phyloP scores from a whole-genome alignment of 2,329 filamentous ascomycete species.

The Pleoardoris graminearum region DNA sequence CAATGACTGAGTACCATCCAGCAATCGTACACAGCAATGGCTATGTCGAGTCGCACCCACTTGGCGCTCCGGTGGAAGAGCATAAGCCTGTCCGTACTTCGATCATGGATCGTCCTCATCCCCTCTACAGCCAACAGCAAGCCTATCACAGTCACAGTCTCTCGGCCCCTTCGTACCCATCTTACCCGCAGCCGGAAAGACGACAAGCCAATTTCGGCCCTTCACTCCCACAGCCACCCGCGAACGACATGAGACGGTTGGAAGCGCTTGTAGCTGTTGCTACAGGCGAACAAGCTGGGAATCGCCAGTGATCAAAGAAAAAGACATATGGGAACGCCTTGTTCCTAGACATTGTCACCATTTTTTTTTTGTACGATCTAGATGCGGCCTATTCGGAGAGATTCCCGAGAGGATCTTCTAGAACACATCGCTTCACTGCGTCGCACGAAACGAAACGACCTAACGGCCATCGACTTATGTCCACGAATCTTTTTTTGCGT shows the following conservation, averaged over 20 bases:
- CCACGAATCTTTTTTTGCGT: slow-evolving; percentile 20
- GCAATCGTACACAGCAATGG: slow-evolving; percentile 57
- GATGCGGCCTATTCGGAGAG: too few relatives aligned
- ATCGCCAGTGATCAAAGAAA: slow-evolving; percentile 27
- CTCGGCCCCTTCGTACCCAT: slow-evolving; percentile 31
- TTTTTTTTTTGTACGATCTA: too few relatives aligned
- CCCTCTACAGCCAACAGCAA: slow-evolving; percentile 34
- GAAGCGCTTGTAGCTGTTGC: slow-evolving; percentile 68
- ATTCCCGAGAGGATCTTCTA: neutral
- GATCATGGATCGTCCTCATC: slow-evolving; percentile 44
- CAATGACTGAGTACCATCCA: slow-evolving; percentile 56
- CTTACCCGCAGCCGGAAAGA: slow-evolving; percentile 37
- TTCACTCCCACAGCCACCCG: slow-evolving; percentile 39
- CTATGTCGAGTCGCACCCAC: slow-evolving; percentile 50
- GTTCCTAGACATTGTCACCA: too few relatives aligned
- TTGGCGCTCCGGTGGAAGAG: slow-evolving; percentile 45
- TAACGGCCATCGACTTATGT: slow-evolving; percentile 14
- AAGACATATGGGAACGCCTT: neutral
- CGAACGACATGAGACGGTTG: slow-evolving; percentile 59
- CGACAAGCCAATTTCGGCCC: slow-evolving; percentile 36
- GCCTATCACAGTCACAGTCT: slow-evolving; percentile 36
- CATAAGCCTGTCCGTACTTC: slow-evolving; percentile 40
- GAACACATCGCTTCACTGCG: slow-evolving; percentile 1
- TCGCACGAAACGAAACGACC: slow-evolving; percentile 15
- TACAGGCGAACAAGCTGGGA: slow-evolving; percentile 56